Conservation (phyloP, 108 stramenopile species). For the Nitzschia sp. region DNA sequence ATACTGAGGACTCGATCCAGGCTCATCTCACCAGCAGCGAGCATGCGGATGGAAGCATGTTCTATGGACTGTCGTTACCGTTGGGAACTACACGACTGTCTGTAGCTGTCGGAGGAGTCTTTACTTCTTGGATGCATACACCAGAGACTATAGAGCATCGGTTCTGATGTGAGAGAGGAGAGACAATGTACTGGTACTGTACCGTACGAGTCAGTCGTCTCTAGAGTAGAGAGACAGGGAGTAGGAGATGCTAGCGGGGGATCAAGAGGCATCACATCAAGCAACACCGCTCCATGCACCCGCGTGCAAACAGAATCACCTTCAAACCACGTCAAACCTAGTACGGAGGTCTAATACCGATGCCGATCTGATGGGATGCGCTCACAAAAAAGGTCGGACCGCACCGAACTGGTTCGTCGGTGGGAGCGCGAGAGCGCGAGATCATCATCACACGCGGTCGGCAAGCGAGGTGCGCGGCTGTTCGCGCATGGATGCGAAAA, state of each 20-base stretch:
- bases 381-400: too few relatives aligned
- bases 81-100: background rate
- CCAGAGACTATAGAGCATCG: background rate
- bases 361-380: too few relatives aligned
- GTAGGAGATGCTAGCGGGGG: too few relatives aligned
- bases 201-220: background rate
- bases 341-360: background rate
- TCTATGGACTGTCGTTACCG: background rate
- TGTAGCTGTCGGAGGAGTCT: background rate
- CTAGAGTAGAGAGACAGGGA: too few relatives aligned
- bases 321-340: background rate
- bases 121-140: background rate
- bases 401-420: too few relatives aligned
- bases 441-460: too few relatives aligned
- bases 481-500: too few relatives aligned
- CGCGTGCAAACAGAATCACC: background rate
- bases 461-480: too few relatives aligned
- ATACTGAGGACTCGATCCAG: background rate
- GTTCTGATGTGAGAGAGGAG: background rate
- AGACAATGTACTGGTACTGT: background rate
- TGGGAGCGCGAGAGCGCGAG: too few relatives aligned
- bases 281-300: background rate
- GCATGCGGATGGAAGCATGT: too few relatives aligned
- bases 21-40: too few relatives aligned
- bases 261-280: background rate